These are phyloP conservation scores for Cenchrus purpureus DNA, from an alignment of 176 grass and related monocot genomes.

Conservation along the genomic window DNA sequence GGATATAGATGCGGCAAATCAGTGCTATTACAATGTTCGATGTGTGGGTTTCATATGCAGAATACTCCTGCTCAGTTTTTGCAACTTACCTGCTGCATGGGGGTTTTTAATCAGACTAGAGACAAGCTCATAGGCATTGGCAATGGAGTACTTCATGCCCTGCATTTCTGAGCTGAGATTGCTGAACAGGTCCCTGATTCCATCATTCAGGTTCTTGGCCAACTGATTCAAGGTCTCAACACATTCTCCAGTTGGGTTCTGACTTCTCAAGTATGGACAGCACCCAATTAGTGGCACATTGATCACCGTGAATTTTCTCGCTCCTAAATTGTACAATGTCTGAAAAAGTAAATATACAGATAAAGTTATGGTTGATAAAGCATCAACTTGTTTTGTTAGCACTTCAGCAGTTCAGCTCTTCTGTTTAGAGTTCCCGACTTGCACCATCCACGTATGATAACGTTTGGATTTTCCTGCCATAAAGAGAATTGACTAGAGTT, in stretches of 20 bases:
- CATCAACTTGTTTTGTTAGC: constrained; percentile 7
- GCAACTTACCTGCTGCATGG: constrained; percentile 41
- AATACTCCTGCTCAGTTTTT: not conserved
- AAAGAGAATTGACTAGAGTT: not conserved
- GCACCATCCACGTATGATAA: not conserved
- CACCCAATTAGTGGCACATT: constrained; percentile 63
- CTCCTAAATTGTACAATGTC: constrained; percentile 62
- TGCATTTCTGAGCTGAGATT: constrained; percentile 56
- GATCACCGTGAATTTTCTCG: constrained; percentile 66
- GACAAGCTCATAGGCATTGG: constrained; percentile 57
- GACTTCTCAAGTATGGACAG: constrained; percentile 45
- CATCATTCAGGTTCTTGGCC: constrained; percentile 58
- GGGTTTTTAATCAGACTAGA: constrained; percentile 52
- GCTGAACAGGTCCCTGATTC: constrained; percentile 40
- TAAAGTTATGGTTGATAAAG: not conserved
- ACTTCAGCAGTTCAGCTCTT: not conserved
- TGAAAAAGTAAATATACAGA: constrained; percentile 22
- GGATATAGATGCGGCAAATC: not conserved
- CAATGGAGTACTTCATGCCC: constrained; percentile 67
- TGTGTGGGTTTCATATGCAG: not conserved
- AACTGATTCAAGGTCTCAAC: constrained; percentile 54
- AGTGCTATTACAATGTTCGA: not conserved
- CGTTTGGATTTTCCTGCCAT: not conserved
- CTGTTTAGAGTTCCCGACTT: not conserved
- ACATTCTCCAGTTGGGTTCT: constrained; percentile 48